Base-by-base conservation (phyloP, 2,329 filamentous ascomycete species). In the Elsinoe perseae region DNA sequence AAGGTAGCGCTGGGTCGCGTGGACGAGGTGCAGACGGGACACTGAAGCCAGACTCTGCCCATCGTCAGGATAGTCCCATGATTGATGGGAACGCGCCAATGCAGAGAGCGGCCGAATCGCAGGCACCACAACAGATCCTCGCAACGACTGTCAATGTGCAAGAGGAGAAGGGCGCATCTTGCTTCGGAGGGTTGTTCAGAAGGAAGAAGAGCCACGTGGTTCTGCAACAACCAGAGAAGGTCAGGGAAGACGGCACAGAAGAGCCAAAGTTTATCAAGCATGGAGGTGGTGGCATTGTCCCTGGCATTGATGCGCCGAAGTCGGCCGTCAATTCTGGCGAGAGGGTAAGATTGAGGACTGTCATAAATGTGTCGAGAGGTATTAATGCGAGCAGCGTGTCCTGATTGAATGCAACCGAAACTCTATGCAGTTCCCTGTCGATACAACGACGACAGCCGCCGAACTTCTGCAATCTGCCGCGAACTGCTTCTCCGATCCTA, bases 271-370 rank as follows among this genome's bases (percentile, higher is more conserved):
- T 66, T 1, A 76, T 75, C 57, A 68, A 65, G 56, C 68, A 70
- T n/a, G 73, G 73, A 16, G 75, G 74, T 4, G 73, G 74, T 43
- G 75, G 73, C 12, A 68, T 72, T 30, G 72, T 80, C 1, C 76
- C 80, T 21, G 78, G 79, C 53, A 84, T 78, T 42, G 89, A 95
- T 73, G 87, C 87, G 20, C 90, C 90, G 1, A 76, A 85, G 8
- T 90, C 89, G 55, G 88, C 88, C 12, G 85, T 86, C 58, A 95
- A 95, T 72, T 81, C 86, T 59, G 85, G 84, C 44, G 87, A 91
- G 66, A 78, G 89, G 63, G 84, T 87, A 71, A 77, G 82, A 27
- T 7, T 30, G 9, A 56, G 52, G n/a, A n/a, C 30, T 3, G 44
- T 25, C 3, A 23, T 14, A 9, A 18, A 10, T 27, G n/a, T 23